Conservation (phyloP, 2,329 filamentous ascomycete genomes). For the Teratosphaeriaceae sp. region DNA sequence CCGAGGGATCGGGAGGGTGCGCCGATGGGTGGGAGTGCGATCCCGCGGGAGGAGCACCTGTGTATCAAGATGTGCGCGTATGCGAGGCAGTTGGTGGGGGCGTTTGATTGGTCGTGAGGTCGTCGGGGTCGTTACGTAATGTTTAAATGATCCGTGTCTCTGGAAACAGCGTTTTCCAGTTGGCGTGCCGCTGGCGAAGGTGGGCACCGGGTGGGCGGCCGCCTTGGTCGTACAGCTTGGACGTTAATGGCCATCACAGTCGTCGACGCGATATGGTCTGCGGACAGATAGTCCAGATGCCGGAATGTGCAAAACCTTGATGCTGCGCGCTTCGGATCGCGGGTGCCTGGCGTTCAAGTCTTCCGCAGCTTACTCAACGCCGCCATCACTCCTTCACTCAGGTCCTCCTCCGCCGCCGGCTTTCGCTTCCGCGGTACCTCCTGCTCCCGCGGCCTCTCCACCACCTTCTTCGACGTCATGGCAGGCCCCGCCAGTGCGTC, state of each 20-base stretch:
- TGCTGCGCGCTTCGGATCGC: too few species aligned
- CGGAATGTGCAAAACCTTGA: too few species aligned
- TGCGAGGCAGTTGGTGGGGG: constrained; percentile 19
- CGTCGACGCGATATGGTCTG: too few species aligned
- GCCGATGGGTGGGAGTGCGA: constrained; percentile 10
- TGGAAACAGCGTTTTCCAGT: too few species aligned
- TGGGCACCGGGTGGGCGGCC: too few species aligned
- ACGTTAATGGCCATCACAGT: too few species aligned
- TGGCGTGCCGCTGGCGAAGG: too few species aligned
- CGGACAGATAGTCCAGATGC: too few species aligned
- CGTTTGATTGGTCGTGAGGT: constrained; percentile 19
- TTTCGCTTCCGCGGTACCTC: constrained; percentile 28
- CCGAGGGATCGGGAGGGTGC: constrained; percentile 12
- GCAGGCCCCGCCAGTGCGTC: constrained; percentile 33
- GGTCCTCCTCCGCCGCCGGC: constrained; percentile 27
- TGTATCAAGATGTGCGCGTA: constrained; percentile 25
- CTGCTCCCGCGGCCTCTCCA: constrained; percentile 14
- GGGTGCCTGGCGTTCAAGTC: constrained; percentile 10
- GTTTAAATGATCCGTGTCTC: too few species aligned
- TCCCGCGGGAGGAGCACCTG: constrained; percentile 21
- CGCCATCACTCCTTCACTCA: constrained; percentile 53
- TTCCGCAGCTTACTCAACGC: constrained; percentile 50
- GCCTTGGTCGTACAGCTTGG: too few species aligned
- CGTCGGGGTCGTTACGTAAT: constrained; percentile 10
- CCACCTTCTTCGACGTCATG: constrained; percentile 12